These are phyloP conservation scores for Eimeria brunetti DNA, from an alignment of 169 alveolate species.

Conservation along the genomic window DNA sequence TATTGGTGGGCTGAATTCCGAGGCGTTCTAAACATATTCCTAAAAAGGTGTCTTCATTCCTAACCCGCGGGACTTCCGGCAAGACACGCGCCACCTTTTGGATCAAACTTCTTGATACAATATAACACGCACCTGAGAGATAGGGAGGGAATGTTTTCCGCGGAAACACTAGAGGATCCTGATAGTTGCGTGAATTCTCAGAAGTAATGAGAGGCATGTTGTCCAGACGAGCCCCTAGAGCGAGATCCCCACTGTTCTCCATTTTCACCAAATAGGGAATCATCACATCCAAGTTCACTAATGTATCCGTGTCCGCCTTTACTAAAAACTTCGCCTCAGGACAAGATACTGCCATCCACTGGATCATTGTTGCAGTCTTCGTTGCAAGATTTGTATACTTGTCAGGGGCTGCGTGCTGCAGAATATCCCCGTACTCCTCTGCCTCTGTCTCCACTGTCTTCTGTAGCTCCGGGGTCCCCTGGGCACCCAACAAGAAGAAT, in stretches of 20 bases:
- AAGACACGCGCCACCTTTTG: conserved; percentile 17
- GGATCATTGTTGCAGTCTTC: conserved; percentile 42
- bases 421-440: conserved; percentile 21
- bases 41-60: conserved; percentile 61
- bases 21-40: conserved; percentile 45
- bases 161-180: conserved; percentile 60
- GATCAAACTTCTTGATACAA: conserved; percentile 38
- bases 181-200: conserved; percentile 28
- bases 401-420: conserved; percentile 71
- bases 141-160: conserved; percentile 49
- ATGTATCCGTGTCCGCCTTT: conserved; percentile 51
- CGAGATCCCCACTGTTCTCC: conserved; percentile 52
- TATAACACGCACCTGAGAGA: conserved; percentile 66
- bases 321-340: conserved; percentile 61
- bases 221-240: conserved; percentile 33
- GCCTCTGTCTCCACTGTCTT: conserved; percentile 52
- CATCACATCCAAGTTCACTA: conserved; percentile 54
- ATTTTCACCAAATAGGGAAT: conserved; percentile 28
- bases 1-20: conserved; percentile 35
- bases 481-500: conserved; percentile 53
- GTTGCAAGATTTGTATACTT: conserved; percentile 35
- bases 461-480: not conserved
- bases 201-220: conserved; percentile 22
- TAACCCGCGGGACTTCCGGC: conserved; percentile 39
- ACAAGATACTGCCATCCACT: conserved; percentile 46